Percentiles rank a stretch among this genome's conserved stretches.
These are phyloP conservation scores for Dichotomocladium elegans DNA, from an alignment of 371 early-diverging fungal genomes.

Conservation along the genomic window DNA sequence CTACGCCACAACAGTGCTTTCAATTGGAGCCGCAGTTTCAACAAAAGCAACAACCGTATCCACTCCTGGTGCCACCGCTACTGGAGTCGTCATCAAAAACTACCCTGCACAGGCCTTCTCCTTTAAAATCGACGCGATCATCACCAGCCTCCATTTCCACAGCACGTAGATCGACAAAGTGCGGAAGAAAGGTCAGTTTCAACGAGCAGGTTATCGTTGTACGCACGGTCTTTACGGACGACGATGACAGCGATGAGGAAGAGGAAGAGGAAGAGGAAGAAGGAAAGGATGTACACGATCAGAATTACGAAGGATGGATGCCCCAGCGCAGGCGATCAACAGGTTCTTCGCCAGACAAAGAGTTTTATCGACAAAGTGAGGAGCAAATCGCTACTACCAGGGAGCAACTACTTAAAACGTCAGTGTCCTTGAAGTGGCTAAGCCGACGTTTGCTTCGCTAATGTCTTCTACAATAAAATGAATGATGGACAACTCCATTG, in stretches of 20 bases:
- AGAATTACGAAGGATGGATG: background rate
- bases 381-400: background rate
- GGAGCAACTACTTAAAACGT: background rate
- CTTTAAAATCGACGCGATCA: conserved; percentile 9
- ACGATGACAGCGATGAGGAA: background rate
- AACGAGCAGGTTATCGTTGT: conserved; percentile 24
- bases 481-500: too few species aligned
- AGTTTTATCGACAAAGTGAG: background rate
- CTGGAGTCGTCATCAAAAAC: too few species aligned
- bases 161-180: background rate
- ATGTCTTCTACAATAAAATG: too few species aligned
- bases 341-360: background rate
- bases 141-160: conserved; percentile 17
- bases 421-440: too few species aligned
- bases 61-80: too few species aligned
- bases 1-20: background rate
- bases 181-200: conserved; percentile 21
- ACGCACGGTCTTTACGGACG: conserved; percentile 17
- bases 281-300: background rate
- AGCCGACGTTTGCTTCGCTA: too few species aligned
- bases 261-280: background rate
- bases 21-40: background rate
- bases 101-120: too few species aligned
- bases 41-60: conserved; percentile 11
- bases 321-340: background rate